Conservation (phyloP, 805 yeast genomes). For the Kodamaea kaohsiungensis region DNA sequence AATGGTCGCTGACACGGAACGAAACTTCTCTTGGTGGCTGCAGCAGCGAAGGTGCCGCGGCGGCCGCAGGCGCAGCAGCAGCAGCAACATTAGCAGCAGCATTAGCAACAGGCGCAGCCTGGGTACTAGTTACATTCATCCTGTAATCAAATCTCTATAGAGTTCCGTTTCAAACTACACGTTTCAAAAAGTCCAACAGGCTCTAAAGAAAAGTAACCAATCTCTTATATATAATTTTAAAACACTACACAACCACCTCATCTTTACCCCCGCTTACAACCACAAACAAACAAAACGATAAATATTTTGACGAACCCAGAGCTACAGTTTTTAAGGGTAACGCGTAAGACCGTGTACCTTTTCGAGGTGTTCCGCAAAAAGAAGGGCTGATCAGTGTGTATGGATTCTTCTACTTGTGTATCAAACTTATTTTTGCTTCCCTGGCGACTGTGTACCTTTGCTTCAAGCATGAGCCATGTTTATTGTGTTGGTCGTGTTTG, state of each 20-base stretch:
- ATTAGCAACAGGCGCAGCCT: neutral
- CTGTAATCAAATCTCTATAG: neutral
- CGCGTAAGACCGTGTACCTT: neutral
- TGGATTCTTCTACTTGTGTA: neutral
- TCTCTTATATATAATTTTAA: neutral
- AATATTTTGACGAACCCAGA: neutral
- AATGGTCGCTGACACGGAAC: constrained; percentile 88
- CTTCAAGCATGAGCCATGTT: neutral
- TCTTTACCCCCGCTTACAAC: neutral
- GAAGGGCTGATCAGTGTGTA: neutral
- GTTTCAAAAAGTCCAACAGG: neutral
- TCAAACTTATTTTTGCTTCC: neutral
- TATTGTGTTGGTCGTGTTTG: neutral
- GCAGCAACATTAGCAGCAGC: neutral
- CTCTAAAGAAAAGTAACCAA: neutral
- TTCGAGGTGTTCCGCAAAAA: neutral
- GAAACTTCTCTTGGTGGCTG: constrained; percentile 34
- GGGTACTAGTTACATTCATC: neutral
- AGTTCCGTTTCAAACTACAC: neutral
- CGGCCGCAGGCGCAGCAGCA: neutral
- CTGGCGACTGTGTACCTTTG: neutral
- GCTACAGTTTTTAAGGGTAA: neutral
- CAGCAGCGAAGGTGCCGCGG: constrained; percentile 4
- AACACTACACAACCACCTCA: neutral
- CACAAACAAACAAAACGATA: neutral